Evolutionary conservation across 345 rosid genomes (phyloP).

Genomic region (Syzygium grande): DNA sequence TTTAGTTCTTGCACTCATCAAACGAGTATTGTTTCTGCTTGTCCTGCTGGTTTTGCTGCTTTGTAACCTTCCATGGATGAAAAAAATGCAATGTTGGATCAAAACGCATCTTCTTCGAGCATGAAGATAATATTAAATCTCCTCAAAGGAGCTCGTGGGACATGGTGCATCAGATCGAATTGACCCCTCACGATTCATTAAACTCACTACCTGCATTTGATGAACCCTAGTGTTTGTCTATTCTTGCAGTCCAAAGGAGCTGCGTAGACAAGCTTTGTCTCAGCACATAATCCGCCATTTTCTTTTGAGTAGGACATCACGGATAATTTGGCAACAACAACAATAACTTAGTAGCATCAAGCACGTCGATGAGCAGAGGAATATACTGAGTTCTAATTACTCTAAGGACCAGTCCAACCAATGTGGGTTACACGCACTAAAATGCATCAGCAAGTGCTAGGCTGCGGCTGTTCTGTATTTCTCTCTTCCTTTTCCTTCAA

Average conservation of each 20-base stretch:
- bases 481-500: neutral
- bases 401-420: neutral
- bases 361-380: neutral
- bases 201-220: neutral
- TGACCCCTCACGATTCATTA: neutral
- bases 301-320: neutral
- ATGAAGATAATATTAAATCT: neutral
- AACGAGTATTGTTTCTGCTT: neutral
- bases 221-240: neutral
- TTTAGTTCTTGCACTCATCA: neutral
- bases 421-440: neutral
- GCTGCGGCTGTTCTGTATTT: neutral
- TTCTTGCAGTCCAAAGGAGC: neutral
- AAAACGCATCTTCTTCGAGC: neutral
- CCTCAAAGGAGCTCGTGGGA: neutral
- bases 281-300: neutral
- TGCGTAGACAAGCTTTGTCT: neutral
- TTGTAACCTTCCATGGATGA: neutral
- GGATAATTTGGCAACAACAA: neutral
- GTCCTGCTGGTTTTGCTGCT: neutral
- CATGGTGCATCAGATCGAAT: neutral
- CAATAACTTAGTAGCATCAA: neutral
- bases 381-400: neutral
- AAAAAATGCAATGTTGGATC: neutral
- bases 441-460: neutral